Conservation (phyloP, 805 yeast species). For the Komagataella kurtzmanii region DNA sequence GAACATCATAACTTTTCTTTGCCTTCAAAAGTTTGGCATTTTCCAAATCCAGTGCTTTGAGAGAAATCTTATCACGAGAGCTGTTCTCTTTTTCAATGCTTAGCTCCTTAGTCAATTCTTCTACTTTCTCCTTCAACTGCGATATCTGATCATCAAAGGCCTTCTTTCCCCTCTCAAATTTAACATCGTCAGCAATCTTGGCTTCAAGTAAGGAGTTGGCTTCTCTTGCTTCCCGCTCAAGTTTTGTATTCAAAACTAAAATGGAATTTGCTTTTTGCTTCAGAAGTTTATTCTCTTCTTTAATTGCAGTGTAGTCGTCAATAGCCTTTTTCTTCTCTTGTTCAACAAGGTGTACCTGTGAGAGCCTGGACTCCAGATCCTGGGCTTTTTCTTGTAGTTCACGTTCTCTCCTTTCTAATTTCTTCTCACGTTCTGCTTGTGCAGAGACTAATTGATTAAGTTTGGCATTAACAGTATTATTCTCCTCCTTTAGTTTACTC, state of each 20-base stretch:
- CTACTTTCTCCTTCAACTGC: slow-evolving; percentile 17
- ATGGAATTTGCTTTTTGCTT: background rate
- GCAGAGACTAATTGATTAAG: background rate
- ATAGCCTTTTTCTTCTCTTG: slow-evolving; percentile 3
- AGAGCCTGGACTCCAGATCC: background rate
- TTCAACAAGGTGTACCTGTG: slow-evolving; percentile 4
- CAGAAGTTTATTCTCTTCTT: slow-evolving; percentile 3
- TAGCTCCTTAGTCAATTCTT: slow-evolving; percentile 16
- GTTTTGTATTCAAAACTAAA: slow-evolving; percentile 4
- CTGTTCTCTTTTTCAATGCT: slow-evolving; percentile 13
- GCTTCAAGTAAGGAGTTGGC: slow-evolving; percentile 26
- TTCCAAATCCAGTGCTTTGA: slow-evolving; percentile 16
- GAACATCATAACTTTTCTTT: slow-evolving; percentile 17
- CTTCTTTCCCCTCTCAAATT: slow-evolving; percentile 30
- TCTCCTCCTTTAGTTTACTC: background rate
- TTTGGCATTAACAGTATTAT: background rate
- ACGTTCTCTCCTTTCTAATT: background rate
- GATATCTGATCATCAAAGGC: slow-evolving; percentile 25
- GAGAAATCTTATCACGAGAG: slow-evolving; percentile 10
- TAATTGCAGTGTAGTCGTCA: slow-evolving; percentile 9
- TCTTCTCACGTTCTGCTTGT: background rate
- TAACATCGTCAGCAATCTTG: slow-evolving; percentile 26
- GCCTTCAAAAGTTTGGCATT: slow-evolving; percentile 18
- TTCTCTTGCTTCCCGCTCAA: slow-evolving; percentile 32
- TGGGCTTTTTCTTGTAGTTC: background rate